phyloP scores from a whole-genome alignment of 1,284 basidiomycete genomes.

The Ceratobasidium sp. region DNA sequence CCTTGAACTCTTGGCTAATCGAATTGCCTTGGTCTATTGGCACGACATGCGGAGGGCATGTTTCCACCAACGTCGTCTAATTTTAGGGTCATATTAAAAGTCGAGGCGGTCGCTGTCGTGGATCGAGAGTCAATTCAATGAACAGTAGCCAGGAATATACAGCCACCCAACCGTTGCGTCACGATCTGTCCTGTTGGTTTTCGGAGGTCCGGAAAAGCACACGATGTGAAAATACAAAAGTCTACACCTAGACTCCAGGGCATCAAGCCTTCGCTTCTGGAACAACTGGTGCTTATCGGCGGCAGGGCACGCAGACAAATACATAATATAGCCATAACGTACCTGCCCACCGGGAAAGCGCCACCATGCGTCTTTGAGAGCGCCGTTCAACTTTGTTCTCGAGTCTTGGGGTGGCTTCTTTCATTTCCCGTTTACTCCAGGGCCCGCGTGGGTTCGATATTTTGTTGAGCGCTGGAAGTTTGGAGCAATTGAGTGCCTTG shows the following conservation, averaged over 20 bases:
- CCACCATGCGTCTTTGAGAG: conserved; percentile 48
- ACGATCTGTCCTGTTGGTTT: neutral
- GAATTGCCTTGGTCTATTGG: neutral
- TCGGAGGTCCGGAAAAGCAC: neutral
- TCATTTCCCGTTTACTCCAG: conserved; percentile 3
- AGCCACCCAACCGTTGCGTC: neutral
- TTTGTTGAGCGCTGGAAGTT: neutral
- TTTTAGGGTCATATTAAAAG: conserved; percentile 11
- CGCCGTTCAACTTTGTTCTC: neutral
- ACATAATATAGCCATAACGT: conserved; percentile 45
- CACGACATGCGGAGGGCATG: neutral
- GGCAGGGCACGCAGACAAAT: conserved; percentile 13
- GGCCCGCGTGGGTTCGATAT: neutral
- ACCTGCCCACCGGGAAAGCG: conserved; percentile 37
- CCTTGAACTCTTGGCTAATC: too few relatives aligned
- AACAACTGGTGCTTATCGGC: conserved; percentile 54
- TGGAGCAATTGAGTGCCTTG: neutral
- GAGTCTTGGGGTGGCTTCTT: neutral
- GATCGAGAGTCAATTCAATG: conserved; percentile 7
- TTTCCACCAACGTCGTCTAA: conserved; percentile 17
- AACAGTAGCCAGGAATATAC: conserved; percentile 1
- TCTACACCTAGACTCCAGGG: conserved; percentile 50
- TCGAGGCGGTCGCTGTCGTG: neutral
- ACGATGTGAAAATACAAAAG: neutral
- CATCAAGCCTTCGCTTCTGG: conserved; percentile 52